phyloP scores from a whole-genome alignment of 139 green algal genomes.

The Deuterostichococcus epilithicus region DNA sequence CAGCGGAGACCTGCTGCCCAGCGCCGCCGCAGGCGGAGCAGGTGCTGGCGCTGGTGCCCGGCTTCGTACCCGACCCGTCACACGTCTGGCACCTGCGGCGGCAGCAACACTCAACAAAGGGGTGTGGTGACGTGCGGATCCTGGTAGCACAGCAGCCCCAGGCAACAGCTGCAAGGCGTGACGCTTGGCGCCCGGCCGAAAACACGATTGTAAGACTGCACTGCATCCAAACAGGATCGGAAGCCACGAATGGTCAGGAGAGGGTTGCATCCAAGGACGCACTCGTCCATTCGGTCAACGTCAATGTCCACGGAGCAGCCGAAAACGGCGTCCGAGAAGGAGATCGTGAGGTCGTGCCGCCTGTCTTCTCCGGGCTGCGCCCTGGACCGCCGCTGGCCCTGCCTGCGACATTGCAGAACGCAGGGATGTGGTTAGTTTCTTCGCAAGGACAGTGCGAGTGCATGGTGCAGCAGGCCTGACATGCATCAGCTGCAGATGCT shows the following conservation, averaged over 20 bases:
- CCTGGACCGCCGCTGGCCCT: background rate
- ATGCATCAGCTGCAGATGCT: conserved; percentile 36
- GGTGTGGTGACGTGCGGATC: background rate
- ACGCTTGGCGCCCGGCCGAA: no score
- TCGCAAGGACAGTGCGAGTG: no score
- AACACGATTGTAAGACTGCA: no score
- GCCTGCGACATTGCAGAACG: no score
- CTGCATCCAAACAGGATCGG: no score
- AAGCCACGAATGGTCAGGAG: no score
- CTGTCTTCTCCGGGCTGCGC: conserved; percentile 73
- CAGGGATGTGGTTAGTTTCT: no score
- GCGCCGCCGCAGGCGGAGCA: conserved; percentile 86
- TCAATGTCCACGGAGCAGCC: conserved; percentile 86
- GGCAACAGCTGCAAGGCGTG: no score
- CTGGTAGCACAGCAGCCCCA: no score
- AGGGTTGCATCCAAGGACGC: conserved; percentile 14
- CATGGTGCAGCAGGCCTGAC: no score
- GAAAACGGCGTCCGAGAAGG: conserved; percentile 94
- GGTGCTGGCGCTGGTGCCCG: conserved; percentile 72
- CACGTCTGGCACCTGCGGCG: conserved; percentile 47
- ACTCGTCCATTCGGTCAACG: conserved; percentile 74
- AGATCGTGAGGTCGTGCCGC: conserved; percentile 74
- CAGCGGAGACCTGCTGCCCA: conserved; percentile 84
- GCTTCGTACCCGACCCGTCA: conserved; percentile 72
- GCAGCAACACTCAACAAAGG: background rate